Evolutionary conservation across 768 basidiomycete species (phyloP), one percentile per base, ranked within the genome.

Genomic region (Boletus reticulatus): DNA sequence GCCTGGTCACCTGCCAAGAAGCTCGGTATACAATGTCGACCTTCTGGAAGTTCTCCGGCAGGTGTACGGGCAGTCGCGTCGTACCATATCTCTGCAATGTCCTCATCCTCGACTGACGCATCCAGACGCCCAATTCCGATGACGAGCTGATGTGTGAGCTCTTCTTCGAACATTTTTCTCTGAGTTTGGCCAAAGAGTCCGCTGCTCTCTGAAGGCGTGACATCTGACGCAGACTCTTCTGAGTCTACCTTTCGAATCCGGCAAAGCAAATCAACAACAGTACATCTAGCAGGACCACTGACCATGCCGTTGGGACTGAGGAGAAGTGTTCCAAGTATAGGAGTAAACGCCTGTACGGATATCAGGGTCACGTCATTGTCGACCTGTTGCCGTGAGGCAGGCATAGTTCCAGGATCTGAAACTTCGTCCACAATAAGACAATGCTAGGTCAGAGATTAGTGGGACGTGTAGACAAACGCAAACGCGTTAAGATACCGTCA

Each of bases 111-210:
- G 58, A 42, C 42, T 9, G 68, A 58, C 16, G 62, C 67, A 43
- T 85, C 85, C 29, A 98, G 77, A 20, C 85, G 78, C 10, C 92
- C 92, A 78, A 98, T 89, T 31, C 93, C 94, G 50, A 97, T 86
- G 52, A 96, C 86, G 58, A 98, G 86, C 36, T 92, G 91, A 52
- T 89, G 80, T 8, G 96, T 68, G 42, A 98, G 80, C 73, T 96
- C 94, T 32, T 83, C 80, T 64, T 90, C 86, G 59, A 97, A 84
- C 68, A 91, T 72, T 6, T 74, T 74, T 53, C 88, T 76, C 62
- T 92, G 84, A 20, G 72, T 64, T 39, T 50, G 65, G 6, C 80
- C 80, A 68, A 91, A 87, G 1, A 82, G 71, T 9, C 80, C 81
- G 46, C 53, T 70, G 63, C 45, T 57, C 27, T 70, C 66, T 16